Base-by-base conservation (phyloP, 2,329 filamentous ascomycete species). In the Xenosphaeropsis pyriputrescens region DNA sequence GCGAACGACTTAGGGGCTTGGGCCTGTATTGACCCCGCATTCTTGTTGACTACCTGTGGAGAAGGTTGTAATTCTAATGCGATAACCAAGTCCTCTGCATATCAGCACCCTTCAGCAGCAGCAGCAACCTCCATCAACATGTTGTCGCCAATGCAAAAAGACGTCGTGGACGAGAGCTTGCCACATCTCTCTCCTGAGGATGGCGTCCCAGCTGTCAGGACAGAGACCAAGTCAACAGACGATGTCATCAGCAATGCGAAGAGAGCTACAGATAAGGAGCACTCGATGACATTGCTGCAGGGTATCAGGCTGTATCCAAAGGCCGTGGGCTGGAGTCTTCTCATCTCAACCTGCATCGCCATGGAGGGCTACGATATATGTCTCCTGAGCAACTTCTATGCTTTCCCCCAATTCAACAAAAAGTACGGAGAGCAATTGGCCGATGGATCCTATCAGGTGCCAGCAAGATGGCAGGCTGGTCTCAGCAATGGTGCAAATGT, bases 311-410 rank as follows among this genome's bases (percentile, higher is more conserved):
- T 91, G 18, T 94, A 94, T 54, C 85, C 85, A 41, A 89, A 93
- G 63, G 86, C 86, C 16, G 78, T 93, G 40, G 70, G 64, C 16
- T 94, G 85, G 84, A 85, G 78, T 49, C 52, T 93, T 36, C 64
- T 93, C 41, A 88, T 94, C 57, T 89, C 81, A n/a, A 89, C 84
- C 0, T 88, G 82, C 55, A 91, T 93, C 51, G 75, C 74, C 50
- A 94, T 94, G 86, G 85, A 93, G 58, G 85, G 84, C 26, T 93
- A 88, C 61, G 85, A 93, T 53, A 67, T 91, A 41, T 78, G 74
- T 50, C 64, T 93, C 38, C 74, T 91, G 50, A 85, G 79, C 63
- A 88, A 88, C 58, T 85, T 91, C 53, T 88, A 47, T 41, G 39
- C 43, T 26, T 40, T 51, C 52, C 57, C 43, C 5, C 45, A 39